Evolutionary conservation across 192 early-diverging fungal species (phyloP).

Genomic region (Obelidium mucronatum): DNA sequence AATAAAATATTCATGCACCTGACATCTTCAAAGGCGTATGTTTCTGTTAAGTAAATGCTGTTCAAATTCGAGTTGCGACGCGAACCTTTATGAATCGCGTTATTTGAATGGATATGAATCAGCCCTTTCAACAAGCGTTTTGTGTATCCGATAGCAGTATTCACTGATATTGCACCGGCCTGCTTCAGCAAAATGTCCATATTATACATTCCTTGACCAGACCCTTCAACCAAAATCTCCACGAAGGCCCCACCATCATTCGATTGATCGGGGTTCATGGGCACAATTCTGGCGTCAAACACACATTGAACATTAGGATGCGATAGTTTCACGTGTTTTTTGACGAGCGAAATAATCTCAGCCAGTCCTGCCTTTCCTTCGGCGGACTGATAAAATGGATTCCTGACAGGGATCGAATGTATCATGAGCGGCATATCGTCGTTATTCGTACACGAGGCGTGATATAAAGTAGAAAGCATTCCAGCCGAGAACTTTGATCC

Average conservation of each 20-base stretch:
- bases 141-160: conserved; percentile 39
- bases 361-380: conserved; percentile 6
- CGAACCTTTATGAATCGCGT: conserved; percentile 49
- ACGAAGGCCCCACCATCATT: conserved; percentile 1
- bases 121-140: conserved; percentile 46
- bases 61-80: background rate
- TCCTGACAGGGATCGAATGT: conserved; percentile 11
- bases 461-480: conserved; percentile 7
- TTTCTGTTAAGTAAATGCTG: background rate
- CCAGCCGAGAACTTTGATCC: background rate
- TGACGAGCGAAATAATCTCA: conserved; percentile 28
- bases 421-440: conserved; percentile 1
- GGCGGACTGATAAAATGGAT: conserved; percentile 9
- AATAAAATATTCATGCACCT: conserved; percentile 38
- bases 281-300: conserved; percentile 37
- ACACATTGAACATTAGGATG: conserved; percentile 43
- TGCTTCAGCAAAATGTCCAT: conserved; percentile 35
- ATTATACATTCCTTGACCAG: conserved; percentile 30
- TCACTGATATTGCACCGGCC: conserved; percentile 36
- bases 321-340: conserved; percentile 4
- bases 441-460: background rate
- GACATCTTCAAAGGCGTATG: conserved; percentile 31
- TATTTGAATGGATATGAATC: conserved; percentile 45
- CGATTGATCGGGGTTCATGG: background rate
- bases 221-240: conserved; percentile 43